These are phyloP conservation scores for Aspergillus viridinutans DNA, from an alignment of 2,329 filamentous ascomycete genomes.

Conservation along the genomic window DNA sequence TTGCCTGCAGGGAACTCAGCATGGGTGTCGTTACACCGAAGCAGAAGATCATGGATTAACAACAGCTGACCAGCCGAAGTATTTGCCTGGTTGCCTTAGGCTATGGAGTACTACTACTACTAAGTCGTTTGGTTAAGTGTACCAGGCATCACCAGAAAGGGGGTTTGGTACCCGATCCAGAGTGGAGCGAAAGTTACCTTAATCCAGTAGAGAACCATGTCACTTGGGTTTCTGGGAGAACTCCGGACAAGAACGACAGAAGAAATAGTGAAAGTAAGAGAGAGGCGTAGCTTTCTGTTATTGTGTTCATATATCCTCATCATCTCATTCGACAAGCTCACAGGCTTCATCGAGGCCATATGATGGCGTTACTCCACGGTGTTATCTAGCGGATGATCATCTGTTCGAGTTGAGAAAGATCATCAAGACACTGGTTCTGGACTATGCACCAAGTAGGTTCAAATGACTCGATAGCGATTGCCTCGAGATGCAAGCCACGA, in stretches of 20 bases:
- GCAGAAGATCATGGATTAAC: background rate
- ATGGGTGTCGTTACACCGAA: background rate
- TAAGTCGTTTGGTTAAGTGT: background rate
- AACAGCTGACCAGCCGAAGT: background rate
- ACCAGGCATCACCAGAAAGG: background rate
- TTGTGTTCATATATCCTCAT: background rate
- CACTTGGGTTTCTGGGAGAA: background rate
- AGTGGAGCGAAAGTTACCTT: background rate
- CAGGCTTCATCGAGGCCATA: background rate
- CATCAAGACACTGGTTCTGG: background rate
- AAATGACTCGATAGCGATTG: background rate
- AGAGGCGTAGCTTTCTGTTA: background rate
- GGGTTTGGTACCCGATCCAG: slow-evolving; percentile 5
- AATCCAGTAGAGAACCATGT: background rate
- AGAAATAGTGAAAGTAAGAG: background rate
- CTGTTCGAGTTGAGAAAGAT: background rate
- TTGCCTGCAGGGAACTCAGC: background rate
- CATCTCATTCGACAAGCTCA: background rate
- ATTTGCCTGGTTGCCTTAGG: background rate
- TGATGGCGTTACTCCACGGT: background rate
- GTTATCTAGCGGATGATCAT: background rate
- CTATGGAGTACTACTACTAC: background rate
- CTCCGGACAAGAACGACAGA: background rate
- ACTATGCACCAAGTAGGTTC: background rate
- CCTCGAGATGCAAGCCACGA: slow-evolving; percentile 9